Percentiles rank a stretch among this genome's conserved stretches.
Conservation (phyloP, 2,329 filamentous ascomycete species). For the Botryotinia narcissicola region DNA sequence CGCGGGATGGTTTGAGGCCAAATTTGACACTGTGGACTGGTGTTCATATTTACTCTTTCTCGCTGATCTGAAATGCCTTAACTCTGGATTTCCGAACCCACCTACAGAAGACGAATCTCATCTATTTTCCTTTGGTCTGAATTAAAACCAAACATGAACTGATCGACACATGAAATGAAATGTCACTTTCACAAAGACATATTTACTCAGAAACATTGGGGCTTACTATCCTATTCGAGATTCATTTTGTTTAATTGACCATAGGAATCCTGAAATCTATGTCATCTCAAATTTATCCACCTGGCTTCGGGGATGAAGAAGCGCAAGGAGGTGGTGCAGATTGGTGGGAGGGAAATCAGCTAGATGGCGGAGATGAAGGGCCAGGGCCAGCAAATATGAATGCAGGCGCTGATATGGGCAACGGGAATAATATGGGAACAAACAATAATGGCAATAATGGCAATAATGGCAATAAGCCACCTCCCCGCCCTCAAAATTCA, state of each 20-base stretch:
- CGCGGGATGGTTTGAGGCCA: constrained; percentile 7
- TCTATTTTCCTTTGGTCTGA: neutral
- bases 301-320: neutral
- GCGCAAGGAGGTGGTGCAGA: neutral
- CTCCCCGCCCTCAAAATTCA: neutral
- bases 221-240: neutral
- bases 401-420: neutral
- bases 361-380: neutral
- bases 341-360: neutral
- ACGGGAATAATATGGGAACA: neutral
- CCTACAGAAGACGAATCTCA: neutral
- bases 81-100: neutral
- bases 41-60: neutral
- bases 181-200: neutral
- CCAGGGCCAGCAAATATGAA: neutral
- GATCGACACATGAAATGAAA: neutral
- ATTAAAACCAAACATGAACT: neutral
- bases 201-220: neutral
- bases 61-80: neutral
- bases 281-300: neutral
- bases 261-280: neutral
- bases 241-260: neutral
- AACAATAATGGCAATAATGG: neutral
- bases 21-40: neutral
- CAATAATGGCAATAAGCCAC: neutral